Conservation (phyloP, 2,329 filamentous ascomycete genomes). For the Cercospora brassicicola region DNA sequence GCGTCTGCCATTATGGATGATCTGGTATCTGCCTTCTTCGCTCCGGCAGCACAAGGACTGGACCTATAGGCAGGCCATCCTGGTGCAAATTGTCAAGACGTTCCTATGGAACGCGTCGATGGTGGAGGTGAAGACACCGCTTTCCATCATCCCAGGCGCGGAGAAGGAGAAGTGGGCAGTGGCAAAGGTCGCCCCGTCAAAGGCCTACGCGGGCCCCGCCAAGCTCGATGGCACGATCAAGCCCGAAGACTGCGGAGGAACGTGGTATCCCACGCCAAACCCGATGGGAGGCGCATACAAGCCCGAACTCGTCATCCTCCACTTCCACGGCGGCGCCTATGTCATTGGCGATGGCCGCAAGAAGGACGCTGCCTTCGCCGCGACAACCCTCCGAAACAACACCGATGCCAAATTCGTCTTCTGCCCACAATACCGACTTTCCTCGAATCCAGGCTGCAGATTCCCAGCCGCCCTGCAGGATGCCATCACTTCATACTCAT, state of each 20-base stretch:
- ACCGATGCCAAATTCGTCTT: conserved; percentile 45
- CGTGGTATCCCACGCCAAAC: conserved; percentile 43
- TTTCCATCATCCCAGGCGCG: conserved; percentile 38
- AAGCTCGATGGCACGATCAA: conserved; percentile 39
- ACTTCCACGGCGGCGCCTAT: conserved; percentile 54
- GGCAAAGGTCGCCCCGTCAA: conserved; percentile 21
- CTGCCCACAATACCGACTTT: conserved; percentile 52
- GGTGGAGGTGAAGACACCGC: conserved; percentile 35
- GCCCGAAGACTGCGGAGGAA: conserved; percentile 44
- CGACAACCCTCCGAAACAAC: conserved; percentile 40
- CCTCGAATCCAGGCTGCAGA: conserved; percentile 45
- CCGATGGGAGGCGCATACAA: conserved; percentile 20
- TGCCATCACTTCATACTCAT: conserved; percentile 48
- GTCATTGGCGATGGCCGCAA: conserved; percentile 48
- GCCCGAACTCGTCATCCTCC: conserved; percentile 43
- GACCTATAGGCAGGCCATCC: conserved; percentile 44
- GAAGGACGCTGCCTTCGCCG: conserved; percentile 37
- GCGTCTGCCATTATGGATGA: conserved; percentile 44
- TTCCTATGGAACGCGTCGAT: conserved; percentile 38
- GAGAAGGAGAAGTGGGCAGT: conserved; percentile 45
- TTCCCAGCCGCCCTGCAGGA: conserved; percentile 57
- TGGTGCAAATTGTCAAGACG: conserved; percentile 38
- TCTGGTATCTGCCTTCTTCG: conserved; percentile 41
- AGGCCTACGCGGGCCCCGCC: conserved; percentile 22
- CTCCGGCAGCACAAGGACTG: conserved; percentile 45